Percentiles rank a stretch among this genome's conserved stretches.
Conservation (phyloP, 1,139 yeast genomes). For the Hyphopichia burtonii region DNA sequence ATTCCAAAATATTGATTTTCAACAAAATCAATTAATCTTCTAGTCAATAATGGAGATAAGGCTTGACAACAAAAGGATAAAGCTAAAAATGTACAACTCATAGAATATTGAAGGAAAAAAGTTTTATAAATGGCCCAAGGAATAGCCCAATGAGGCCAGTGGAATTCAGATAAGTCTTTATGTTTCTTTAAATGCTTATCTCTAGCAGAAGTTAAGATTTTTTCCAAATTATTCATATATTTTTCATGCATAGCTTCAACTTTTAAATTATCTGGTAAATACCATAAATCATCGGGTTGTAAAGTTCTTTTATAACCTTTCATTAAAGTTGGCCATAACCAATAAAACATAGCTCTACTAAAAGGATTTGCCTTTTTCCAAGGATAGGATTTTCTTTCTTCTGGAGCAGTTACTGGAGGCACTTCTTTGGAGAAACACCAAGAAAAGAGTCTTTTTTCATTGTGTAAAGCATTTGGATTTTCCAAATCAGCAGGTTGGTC, state of each 20-base stretch:
- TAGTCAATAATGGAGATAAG: constrained; percentile 42
- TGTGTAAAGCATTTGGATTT: constrained; percentile 14
- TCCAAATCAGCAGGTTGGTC: constrained; percentile 12
- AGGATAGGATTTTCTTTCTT: constrained; percentile 39
- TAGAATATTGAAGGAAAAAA: constrained; percentile 36
- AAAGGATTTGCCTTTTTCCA: constrained; percentile 29
- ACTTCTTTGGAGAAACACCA: constrained; percentile 34
- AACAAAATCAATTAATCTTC: constrained; percentile 40
- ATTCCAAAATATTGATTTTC: constrained; percentile 36
- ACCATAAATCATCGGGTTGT: constrained; percentile 40
- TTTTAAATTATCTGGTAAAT: constrained; percentile 36
- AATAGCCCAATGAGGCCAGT: constrained; percentile 38
- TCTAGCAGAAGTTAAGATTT: constrained; percentile 21
- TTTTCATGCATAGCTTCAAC: constrained; percentile 38
- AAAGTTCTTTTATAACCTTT: constrained; percentile 47
- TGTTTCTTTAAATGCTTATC: constrained; percentile 23
- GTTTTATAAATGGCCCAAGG: constrained; percentile 39
- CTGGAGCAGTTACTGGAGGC: constrained; percentile 35
- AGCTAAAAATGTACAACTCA: constrained; percentile 34
- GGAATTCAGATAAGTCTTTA: constrained; percentile 22
- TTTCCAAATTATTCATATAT: constrained; percentile 26
- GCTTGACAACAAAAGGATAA: constrained; percentile 40
- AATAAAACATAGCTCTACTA: constrained; percentile 33
- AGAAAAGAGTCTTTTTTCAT: constrained; percentile 32
- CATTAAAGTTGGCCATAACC: constrained; percentile 41